Conservation (phyloP, 2,329 filamentous ascomycete genomes). For the Chrysoporthe austroafricana region DNA sequence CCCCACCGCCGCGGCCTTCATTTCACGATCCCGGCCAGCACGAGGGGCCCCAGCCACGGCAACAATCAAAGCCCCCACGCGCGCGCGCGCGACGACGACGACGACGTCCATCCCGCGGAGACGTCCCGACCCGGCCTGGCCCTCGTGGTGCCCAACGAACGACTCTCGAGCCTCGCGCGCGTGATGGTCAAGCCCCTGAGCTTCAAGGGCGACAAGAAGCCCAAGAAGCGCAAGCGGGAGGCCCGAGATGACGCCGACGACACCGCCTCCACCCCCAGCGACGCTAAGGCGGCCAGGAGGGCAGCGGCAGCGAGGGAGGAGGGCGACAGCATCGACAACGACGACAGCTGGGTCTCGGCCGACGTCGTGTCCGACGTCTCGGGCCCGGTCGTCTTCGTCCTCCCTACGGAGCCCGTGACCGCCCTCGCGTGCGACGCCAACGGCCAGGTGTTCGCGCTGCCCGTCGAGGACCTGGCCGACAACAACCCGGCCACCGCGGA, state of each 20-base stretch:
- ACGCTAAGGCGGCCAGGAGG: constrained; percentile 39
- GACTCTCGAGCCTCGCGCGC: constrained; percentile 9
- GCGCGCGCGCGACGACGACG: background rate
- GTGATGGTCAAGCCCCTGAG: constrained; percentile 84
- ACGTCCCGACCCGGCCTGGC: too few relatives aligned
- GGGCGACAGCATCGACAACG: constrained; percentile 54
- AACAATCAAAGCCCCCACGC: background rate
- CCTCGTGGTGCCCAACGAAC: constrained; percentile 9
- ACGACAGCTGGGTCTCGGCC: constrained; percentile 91
- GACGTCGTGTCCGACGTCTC: constrained; percentile 74
- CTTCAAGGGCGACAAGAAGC: constrained; percentile 97
- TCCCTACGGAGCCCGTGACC: constrained; percentile 73
- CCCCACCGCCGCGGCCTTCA: constrained; percentile 23
- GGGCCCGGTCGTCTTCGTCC: constrained; percentile 81
- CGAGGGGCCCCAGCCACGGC: background rate
- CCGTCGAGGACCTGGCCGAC: constrained; percentile 87
- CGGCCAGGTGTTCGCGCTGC: constrained; percentile 82
- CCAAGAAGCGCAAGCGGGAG: constrained; percentile 55
- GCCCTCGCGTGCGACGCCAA: constrained; percentile 84
- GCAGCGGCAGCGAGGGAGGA: constrained; percentile 41
- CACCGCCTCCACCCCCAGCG: constrained; percentile 69
- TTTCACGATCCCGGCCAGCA: constrained; percentile 17
- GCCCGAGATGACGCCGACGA: constrained; percentile 23
- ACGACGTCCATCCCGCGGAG: too few relatives aligned
- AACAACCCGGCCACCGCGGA: constrained; percentile 82